phyloP scores from a whole-genome alignment of 306 rosid species.

The Leucaena leucocephala region DNA sequence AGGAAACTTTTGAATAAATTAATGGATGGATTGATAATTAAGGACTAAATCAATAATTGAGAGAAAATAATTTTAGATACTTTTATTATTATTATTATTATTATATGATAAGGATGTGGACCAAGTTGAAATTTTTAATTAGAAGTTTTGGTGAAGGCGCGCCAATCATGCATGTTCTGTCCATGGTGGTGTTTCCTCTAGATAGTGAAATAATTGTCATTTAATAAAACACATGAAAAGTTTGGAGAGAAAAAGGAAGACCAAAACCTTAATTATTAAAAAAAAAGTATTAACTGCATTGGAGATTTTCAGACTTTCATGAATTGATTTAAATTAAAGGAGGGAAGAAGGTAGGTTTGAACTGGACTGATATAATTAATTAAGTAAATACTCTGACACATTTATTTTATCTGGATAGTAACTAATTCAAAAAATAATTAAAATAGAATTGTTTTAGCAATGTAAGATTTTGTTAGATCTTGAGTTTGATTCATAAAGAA shows the following conservation, averaged over 20 bases:
- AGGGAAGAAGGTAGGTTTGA: neutral
- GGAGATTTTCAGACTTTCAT: neutral
- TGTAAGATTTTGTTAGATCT: too few species aligned
- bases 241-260: neutral
- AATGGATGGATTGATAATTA: too few species aligned
- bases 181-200: constrained; percentile 31
- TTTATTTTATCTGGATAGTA: neutral
- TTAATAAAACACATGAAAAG: neutral
- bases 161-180: constrained; percentile 34
- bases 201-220: neutral
- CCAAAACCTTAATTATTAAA: neutral
- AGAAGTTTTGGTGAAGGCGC: neutral
- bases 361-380: neutral
- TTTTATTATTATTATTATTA: neutral
- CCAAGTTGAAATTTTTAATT: constrained; percentile 10
- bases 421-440: too few species aligned
- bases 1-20: too few species aligned
- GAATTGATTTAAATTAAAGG: neutral
- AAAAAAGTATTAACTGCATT: neutral
- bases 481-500: too few species aligned
- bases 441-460: too few species aligned
- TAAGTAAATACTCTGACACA: neutral
- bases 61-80: neutral
- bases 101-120: constrained; percentile 34
- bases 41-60: too few species aligned